Percentiles rank a stretch among this genome's conserved stretches.
These are phyloP conservation scores for Cytidiella melzeri DNA, from an alignment of 768 basidiomycete species.

Conservation along the genomic window DNA sequence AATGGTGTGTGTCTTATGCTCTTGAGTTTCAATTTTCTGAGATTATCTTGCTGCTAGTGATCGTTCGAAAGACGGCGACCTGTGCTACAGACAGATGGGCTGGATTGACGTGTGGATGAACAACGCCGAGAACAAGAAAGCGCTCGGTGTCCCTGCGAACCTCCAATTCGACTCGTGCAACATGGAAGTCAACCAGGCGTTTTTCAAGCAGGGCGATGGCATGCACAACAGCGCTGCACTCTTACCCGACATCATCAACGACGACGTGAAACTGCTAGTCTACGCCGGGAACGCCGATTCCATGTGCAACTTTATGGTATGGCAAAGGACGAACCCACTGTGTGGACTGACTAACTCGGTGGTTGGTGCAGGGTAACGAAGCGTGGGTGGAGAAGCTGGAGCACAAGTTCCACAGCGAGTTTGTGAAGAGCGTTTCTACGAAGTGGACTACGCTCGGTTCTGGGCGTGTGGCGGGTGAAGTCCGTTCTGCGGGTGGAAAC, in stretches of 20 bases:
- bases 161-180: slow-evolving; percentile 68
- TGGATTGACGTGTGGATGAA: slow-evolving; percentile 94
- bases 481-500: slow-evolving; percentile 62
- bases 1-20: slow-evolving; percentile 50
- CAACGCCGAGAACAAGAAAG: slow-evolving; percentile 64
- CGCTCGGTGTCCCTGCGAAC: slow-evolving; percentile 63
- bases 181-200: slow-evolving; percentile 74
- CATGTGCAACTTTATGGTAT: slow-evolving; percentile 84
- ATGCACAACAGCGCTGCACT: slow-evolving; percentile 78
- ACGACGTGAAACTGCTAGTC: slow-evolving; percentile 78
- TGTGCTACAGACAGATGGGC: slow-evolving; percentile 74
- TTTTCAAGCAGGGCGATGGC: slow-evolving; percentile 77
- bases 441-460: slow-evolving; percentile 52
- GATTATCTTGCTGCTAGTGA: slow-evolving; percentile 31
- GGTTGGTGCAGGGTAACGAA: slow-evolving; percentile 57
- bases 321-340: no score
- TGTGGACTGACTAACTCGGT: no score
- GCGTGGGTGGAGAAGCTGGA: slow-evolving; percentile 66
- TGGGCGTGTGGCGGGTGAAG: slow-evolving; percentile 57
- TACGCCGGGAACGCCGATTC: slow-evolving; percentile 90
- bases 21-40: no score
- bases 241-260: slow-evolving; percentile 74
- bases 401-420: slow-evolving; percentile 57
- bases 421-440: slow-evolving; percentile 38
- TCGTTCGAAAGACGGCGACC: slow-evolving; percentile 55